Evolutionary conservation across 73 alveolate genomes (phyloP).

Genomic region (Paramecium octaurelia): DNA sequence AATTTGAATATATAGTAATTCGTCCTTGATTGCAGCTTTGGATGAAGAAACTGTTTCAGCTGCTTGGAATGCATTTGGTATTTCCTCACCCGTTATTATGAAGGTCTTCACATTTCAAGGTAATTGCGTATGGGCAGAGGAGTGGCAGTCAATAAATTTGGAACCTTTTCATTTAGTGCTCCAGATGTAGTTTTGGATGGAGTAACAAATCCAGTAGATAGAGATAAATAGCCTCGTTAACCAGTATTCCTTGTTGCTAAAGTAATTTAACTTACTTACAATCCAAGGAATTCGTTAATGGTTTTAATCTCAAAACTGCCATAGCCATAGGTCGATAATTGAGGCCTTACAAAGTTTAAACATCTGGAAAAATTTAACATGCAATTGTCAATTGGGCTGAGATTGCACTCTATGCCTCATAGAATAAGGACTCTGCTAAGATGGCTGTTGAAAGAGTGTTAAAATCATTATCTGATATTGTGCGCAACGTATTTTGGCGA

Average conservation of each 20-base stretch:
- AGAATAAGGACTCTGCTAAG: constrained; percentile 58
- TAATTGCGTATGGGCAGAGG: constrained; percentile 64
- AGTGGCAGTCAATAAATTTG: constrained; percentile 39
- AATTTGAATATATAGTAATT: background rate
- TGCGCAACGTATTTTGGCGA: constrained; percentile 36
- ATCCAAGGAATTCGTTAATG: constrained; percentile 57
- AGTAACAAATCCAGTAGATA: constrained; percentile 61
- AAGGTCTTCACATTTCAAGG: constrained; percentile 52
- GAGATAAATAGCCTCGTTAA: constrained; percentile 54
- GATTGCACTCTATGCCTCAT: constrained; percentile 53
- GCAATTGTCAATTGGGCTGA: constrained; percentile 57
- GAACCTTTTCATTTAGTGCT: constrained; percentile 65
- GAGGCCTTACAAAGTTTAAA: constrained; percentile 56
- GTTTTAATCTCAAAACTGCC: constrained; percentile 54
- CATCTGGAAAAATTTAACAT: constrained; percentile 46
- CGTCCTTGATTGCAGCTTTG: background rate
- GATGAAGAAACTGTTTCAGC: constrained; percentile 54
- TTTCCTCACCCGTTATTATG: background rate
- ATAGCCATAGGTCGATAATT: constrained; percentile 48
- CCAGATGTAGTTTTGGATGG: constrained; percentile 60
- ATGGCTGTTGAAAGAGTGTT: constrained; percentile 57
- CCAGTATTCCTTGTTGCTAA: constrained; percentile 58
- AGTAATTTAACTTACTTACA: background rate
- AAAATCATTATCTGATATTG: constrained; percentile 49
- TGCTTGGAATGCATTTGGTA: constrained; percentile 55